phyloP scores from a whole-genome alignment of 2,329 filamentous ascomycete genomes.

The Pseudogymnoascus sp. region DNA sequence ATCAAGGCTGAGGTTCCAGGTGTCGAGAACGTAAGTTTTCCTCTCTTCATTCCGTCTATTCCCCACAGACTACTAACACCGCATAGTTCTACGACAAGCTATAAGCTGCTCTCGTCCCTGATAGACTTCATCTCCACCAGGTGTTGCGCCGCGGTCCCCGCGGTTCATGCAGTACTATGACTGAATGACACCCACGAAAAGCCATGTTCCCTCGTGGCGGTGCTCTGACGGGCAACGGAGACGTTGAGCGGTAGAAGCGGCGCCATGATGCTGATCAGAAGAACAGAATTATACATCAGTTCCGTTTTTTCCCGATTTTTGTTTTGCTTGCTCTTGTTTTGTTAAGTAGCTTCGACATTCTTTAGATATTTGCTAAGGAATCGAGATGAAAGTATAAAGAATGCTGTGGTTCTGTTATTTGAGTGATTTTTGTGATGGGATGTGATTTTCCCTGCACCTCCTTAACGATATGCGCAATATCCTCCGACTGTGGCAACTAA shows the following conservation, averaged over 20 bases:
- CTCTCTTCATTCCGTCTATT: not conserved
- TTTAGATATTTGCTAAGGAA: conserved; percentile 4
- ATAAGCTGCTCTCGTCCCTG: conserved; percentile 44
- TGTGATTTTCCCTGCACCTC: not conserved
- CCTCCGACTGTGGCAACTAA: not conserved
- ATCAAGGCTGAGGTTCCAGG: conserved; percentile 91
- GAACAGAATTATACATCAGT: conserved; percentile 7
- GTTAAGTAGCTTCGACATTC: conserved; percentile 8
- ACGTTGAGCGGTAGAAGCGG: conserved; percentile 6
- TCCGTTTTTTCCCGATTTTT: conserved; percentile 4
- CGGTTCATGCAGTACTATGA: conserved; percentile 8
- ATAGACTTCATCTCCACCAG: conserved; percentile 24
- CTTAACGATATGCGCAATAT: not conserved
- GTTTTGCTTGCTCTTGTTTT: conserved; percentile 7
- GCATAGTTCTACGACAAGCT: conserved; percentile 97
- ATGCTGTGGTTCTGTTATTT: not conserved
- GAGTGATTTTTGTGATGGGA: not conserved
- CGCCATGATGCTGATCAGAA: not conserved
- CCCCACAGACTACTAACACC: conserved; percentile 31
- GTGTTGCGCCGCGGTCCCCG: conserved; percentile 11
- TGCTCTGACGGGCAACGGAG: conserved; percentile 1
- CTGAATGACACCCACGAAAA: conserved; percentile 8
- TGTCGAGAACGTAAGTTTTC: conserved; percentile 80
- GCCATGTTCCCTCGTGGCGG: conserved; percentile 1
- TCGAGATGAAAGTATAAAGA: conserved; percentile 7